Base-by-base conservation (phyloP, 441 rosid genomes). In the Gossypium davidsonii region DNA sequence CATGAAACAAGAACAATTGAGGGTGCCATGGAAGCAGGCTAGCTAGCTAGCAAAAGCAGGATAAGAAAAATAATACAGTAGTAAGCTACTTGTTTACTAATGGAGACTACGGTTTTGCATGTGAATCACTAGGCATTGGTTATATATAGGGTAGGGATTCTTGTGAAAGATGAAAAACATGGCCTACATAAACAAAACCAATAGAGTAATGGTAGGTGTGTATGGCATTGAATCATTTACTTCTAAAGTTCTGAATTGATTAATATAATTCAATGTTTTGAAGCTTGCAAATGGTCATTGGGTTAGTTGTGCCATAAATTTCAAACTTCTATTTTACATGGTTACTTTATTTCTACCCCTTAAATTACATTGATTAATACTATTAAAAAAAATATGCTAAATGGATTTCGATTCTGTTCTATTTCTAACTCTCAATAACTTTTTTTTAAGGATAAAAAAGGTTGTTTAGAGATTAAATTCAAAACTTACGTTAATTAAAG, bases 81-180 rank as follows among this genome's bases (percentile, higher is more conserved):
- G 39, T 28, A 31, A 59, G 17, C 17, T 12, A 62, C 4, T n/a
- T 6, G 2, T 58, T 15, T 12, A 42, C 12, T 64, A 11, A 4
- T 42, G 15, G 10, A 26, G 58, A 49, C 23, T n/a, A 14, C n/a
- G 42, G 4, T 3, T 48, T 26, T 31, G 59, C 15, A 49, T 49
- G 11, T 49, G 44, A 49, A 49, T 49, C 58, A 8, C 26, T 25
- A 46, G 74, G 21, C 6, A 26, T 9, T 28, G 57, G 46, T 59
- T 49, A 67, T 72, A 71, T 71, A 72, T 72, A 72, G 68, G 23
- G 42, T 72, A 61, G 59, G 34, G 21, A 56, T 61, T 60, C 6
- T 61, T 4, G 48, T 25, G 37, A 61, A 18, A 15, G 69, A 10
- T 17, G 60, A 28, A 17, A 21, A 49, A 15, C 5, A 61, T 44